Evolutionary conservation across 2,329 filamentous ascomycete species (phyloP).

Genomic region (Colletotrichum karsti): DNA sequence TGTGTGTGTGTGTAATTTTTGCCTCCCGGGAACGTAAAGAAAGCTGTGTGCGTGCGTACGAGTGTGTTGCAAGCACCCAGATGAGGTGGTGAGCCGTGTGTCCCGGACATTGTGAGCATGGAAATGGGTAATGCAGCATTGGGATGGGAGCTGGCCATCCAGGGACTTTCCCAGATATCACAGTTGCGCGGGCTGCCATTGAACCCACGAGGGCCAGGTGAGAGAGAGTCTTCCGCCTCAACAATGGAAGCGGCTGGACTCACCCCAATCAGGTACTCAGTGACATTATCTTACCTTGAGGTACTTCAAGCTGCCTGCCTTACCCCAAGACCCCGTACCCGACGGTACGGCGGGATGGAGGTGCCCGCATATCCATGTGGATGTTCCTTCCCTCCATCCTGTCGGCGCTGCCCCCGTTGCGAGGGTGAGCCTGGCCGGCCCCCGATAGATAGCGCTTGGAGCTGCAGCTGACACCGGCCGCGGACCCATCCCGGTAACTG

Average conservation of each 20-base stretch:
- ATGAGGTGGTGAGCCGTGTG: neutral
- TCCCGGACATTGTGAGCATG: neutral
- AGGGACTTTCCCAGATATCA: slow-evolving; percentile 7
- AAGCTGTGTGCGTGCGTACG: neutral
- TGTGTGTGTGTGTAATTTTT: too few relatives aligned
- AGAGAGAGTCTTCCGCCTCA: neutral
- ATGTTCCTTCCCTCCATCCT: slow-evolving; percentile 14
- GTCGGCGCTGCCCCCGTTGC: slow-evolving; percentile 14
- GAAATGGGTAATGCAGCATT: neutral
- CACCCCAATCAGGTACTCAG: neutral
- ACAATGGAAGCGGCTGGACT: neutral
- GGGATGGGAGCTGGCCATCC: slow-evolving; percentile 5
- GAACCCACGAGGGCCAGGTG: neutral
- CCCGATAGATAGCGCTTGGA: slow-evolving; percentile 10
- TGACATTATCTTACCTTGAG: too few relatives aligned
- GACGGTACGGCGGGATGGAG: neutral
- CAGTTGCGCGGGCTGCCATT: slow-evolving; percentile 1
- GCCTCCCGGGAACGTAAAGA: neutral
- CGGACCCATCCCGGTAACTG: neutral
- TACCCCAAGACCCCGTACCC: neutral
- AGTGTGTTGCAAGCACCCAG: neutral
- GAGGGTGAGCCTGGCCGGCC: neutral
- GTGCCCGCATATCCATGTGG: slow-evolving; percentile 1
- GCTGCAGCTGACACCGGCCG: neutral
- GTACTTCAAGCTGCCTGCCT: neutral